Base-by-base conservation (phyloP, 768 basidiomycete species). In the Mycena haematopus region DNA sequence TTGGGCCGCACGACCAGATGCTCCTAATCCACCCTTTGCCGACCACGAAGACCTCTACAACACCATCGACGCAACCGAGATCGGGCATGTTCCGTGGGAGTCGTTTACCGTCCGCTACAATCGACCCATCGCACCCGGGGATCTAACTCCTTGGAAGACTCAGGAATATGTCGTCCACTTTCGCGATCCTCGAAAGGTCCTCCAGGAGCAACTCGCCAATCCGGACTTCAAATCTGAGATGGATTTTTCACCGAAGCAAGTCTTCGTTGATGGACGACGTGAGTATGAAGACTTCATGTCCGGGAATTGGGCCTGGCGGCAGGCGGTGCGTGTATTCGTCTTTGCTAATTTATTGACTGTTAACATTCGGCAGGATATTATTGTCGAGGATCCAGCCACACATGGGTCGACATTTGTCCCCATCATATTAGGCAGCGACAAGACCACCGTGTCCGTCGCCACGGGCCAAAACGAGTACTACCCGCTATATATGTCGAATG, bases 381-480 rank as follows among this genome's bases (percentile, higher is more conserved):
- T 33, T 6, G 35, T 47, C 7, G 3, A 60, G 11, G 33, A 35
- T 14, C 51, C 51, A 2, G 33, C n/a, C 3, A 77, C 57, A 1
- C 68, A 70, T 50, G 75, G 76, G 3, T 56, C 75, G 0, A 70
- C 73, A 58, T 73, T 74, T 57, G 68, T 70, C 1, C 77, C 78
- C 1, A 53, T 78, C 27, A 72, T 79, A 22, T 66, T 75, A n/a
- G 76, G 78, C 2, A 76, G 75, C 33, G 75, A 80, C 55, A 79
- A 80, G 58, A 79, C 77, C 0, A 76, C 72, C 0, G 75, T 76
- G 5, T 79, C 77, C 1, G 74, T 78, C 25, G 75, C 73, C 0
- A 78, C 76, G 0, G 75, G 78, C 0, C 71, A 80, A 7, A 73
- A 70, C 19, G 72, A 79, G 38, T 80, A 75, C 52, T 76, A 75